Conservation (phyloP, 2,329 filamentous ascomycete species). For the Neophaeococcomyces mojaviensis region DNA sequence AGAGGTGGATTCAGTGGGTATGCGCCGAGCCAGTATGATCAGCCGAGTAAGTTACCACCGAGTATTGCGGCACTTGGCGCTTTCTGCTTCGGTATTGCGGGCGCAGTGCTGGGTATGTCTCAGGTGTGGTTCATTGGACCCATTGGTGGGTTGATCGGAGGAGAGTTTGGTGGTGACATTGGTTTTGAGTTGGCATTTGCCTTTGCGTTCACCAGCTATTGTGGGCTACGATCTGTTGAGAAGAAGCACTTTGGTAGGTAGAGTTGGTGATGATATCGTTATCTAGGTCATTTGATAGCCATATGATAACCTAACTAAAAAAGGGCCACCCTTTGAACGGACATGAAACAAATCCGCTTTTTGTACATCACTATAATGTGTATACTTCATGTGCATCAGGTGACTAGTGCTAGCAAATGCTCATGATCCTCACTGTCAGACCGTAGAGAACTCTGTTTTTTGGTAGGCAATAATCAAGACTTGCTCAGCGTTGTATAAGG, state of each 20-base stretch:
- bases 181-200: slow-evolving; percentile 54
- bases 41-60: slow-evolving; percentile 51
- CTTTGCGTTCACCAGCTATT: slow-evolving; percentile 31
- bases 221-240: slow-evolving; percentile 31
- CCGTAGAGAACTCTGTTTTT: too few relatives aligned
- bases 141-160: slow-evolving; percentile 53
- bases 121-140: slow-evolving; percentile 64
- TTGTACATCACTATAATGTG: too few relatives aligned
- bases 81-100: slow-evolving; percentile 57
- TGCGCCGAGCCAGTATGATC: slow-evolving; percentile 50
- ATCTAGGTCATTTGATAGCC: background rate
- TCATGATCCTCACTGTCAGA: too few relatives aligned
- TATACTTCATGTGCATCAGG: too few relatives aligned
- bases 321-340: too few relatives aligned
- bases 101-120: slow-evolving; percentile 62
- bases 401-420: too few relatives aligned
- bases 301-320: background rate
- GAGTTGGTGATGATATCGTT: background rate
- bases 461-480: too few relatives aligned
- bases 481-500: too few relatives aligned
- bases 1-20: slow-evolving; percentile 56
- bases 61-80: slow-evolving; percentile 57
- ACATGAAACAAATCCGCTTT: too few relatives aligned
- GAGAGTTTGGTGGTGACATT: slow-evolving; percentile 46
- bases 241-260: slow-evolving; percentile 11